Conservation (phyloP, 2,329 filamentous ascomycete genomes). For the Colletotrichum aenigma region DNA sequence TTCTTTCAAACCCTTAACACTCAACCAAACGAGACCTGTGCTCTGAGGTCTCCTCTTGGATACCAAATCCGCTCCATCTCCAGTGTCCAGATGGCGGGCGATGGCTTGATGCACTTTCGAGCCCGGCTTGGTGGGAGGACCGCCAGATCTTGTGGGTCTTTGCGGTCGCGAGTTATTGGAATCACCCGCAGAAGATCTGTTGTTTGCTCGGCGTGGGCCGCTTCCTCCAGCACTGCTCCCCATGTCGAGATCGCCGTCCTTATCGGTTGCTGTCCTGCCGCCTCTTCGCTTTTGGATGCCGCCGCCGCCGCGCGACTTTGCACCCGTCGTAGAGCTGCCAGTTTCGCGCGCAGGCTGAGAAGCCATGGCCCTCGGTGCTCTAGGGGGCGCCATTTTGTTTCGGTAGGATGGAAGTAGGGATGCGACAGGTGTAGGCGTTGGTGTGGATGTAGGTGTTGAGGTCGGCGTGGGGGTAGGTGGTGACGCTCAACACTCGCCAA, state of each 20-base stretch:
- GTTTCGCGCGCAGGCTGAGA: slow-evolving; percentile 32
- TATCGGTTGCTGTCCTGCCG: slow-evolving; percentile 45
- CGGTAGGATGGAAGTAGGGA: neutral
- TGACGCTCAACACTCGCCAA: neutral
- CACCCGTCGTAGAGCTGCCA: slow-evolving; percentile 29
- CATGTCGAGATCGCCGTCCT: slow-evolving; percentile 67
- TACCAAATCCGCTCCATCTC: slow-evolving; percentile 17
- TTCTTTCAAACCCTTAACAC: slow-evolving; percentile 66
- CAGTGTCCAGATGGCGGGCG: slow-evolving; percentile 17
- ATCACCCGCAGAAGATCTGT: slow-evolving; percentile 30
- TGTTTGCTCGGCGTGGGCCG: slow-evolving; percentile 34
- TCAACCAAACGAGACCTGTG: slow-evolving; percentile 35
- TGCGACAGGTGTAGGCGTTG: neutral
- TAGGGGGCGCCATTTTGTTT: slow-evolving; percentile 20
- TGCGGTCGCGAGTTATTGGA: slow-evolving; percentile 32
- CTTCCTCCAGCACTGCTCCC: slow-evolving; percentile 32
- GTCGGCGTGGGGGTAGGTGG: neutral
- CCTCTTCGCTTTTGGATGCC: slow-evolving; percentile 57
- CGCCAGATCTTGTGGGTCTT: slow-evolving; percentile 29
- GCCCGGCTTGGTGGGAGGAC: slow-evolving; percentile 13
- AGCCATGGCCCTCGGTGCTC: slow-evolving; percentile 18
- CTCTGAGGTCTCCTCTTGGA: slow-evolving; percentile 20
- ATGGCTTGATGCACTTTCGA: slow-evolving; percentile 24
- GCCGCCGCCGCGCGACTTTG: slow-evolving; percentile 38
- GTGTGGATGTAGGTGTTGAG: neutral